Conservation (phyloP, 257 asterid species). For the Nicotiana benthamiana region DNA sequence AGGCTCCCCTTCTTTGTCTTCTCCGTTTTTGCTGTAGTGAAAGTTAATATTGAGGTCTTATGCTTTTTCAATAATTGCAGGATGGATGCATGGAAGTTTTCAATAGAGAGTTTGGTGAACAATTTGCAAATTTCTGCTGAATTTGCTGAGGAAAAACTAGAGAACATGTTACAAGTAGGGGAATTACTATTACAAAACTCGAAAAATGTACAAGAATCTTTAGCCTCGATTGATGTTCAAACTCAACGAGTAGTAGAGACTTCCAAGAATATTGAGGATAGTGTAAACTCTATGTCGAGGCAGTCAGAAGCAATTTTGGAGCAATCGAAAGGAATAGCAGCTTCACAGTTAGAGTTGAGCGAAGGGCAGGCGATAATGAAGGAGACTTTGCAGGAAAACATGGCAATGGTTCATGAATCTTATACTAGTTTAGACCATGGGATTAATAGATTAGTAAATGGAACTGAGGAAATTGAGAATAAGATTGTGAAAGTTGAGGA, state of each 20-base stretch:
- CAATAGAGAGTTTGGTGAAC: constrained; percentile 74
- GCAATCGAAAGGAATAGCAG: constrained; percentile 59
- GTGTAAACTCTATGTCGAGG: constrained; percentile 40
- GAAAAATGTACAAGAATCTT: constrained; percentile 41
- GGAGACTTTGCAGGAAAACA: constrained; percentile 54
- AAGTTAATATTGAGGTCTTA: neutral
- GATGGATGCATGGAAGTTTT: constrained; percentile 60
- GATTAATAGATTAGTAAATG: constrained; percentile 39
- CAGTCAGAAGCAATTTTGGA: constrained; percentile 46
- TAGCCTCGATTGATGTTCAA: constrained; percentile 37
- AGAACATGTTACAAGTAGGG: constrained; percentile 43
- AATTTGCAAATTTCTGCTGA: constrained; percentile 57
- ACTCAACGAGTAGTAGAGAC: constrained; percentile 47
- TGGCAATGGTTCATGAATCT: constrained; percentile 41
- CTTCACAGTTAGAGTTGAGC: constrained; percentile 51
- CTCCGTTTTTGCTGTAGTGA: neutral
- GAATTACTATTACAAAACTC: constrained; percentile 38
- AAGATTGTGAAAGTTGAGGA: constrained; percentile 65
- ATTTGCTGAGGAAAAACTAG: constrained; percentile 53
- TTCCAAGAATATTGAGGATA: constrained; percentile 45
- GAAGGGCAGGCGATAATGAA: constrained; percentile 59
- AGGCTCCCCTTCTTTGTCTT: too few species aligned
- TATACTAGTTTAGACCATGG: constrained; percentile 46
- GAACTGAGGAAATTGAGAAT: constrained; percentile 58
- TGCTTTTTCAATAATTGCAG: constrained; percentile 21